Evolutionary conservation across 805 yeast species (phyloP), one percentile per base, ranked within the genome.

Genomic region (Nakazawaea holstii): DNA sequence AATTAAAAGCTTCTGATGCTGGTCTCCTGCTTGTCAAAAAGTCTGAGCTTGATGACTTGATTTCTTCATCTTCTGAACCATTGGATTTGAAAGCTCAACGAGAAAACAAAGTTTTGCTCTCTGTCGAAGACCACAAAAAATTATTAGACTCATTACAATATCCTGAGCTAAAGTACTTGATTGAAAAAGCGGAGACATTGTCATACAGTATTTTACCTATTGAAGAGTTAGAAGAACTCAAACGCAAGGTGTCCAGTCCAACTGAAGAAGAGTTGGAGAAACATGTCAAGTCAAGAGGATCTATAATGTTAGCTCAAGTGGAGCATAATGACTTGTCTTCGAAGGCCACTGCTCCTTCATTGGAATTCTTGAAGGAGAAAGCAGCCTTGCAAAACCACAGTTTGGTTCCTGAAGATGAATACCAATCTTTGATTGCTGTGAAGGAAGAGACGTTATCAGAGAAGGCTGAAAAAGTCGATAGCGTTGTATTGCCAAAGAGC

Each of bases 91-190:
- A 57, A 15, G 64, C 66, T 5, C 35, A 55, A 8, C 45, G 49
- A 4, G 53, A 58, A 17, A 66, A 60, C 3, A 55, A 52, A 11
- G 48, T 43, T 17, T 39, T 64, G n/a, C 41, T 65, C 8, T 37
- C 55, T 2, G 35, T 41, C 11, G 45, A 42, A 3, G 59, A 54
- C 4, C 49, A 55, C 31, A 35, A 50, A 13, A 53, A 52, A 30
- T 40, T 55, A 9, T 36, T 51, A 40, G 44, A 52, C 26, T 49
- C 41, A 38, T 44, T 50, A 31, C 53, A 53, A 2, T 50, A 57
- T 17, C 73, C 74, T 10, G 42, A 60, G 1, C 33, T 59, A 6
- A 67, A 62, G 0, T 65, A 60, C 36, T 50, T 76, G 17, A 58
- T 58, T 32, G 64, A 62, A 28, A 62, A 61, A 43, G 70, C 74